Evolutionary conservation across 2,329 filamentous ascomycete genomes (phyloP).

Genomic region (Podosphaera fusca): DNA sequence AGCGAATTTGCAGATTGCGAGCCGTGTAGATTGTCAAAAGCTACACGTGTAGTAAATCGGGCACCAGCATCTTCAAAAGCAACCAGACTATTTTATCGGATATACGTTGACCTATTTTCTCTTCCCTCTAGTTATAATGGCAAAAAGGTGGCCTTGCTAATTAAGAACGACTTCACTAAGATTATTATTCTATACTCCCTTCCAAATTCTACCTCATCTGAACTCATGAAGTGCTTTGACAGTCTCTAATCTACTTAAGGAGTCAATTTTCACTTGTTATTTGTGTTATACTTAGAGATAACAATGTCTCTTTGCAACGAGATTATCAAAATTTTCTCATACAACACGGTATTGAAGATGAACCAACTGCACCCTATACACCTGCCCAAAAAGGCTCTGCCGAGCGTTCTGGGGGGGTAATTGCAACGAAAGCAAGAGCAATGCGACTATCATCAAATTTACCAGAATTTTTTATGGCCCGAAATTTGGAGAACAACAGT

Average conservation of each 20-base stretch:
- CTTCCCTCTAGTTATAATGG: neutral
- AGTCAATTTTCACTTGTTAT: neutral
- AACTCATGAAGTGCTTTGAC: neutral
- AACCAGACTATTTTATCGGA: neutral
- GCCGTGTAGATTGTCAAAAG: neutral
- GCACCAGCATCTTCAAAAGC: neutral
- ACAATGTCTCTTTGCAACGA: neutral
- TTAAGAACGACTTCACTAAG: neutral
- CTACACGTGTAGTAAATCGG: neutral
- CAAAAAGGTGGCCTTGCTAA: neutral
- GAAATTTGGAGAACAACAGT: too few species aligned
- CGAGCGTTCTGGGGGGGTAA: neutral
- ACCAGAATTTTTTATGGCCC: too few species aligned
- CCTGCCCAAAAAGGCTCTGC: too few species aligned
- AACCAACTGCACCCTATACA: neutral
- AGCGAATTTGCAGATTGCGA: neutral
- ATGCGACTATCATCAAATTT: too few species aligned
- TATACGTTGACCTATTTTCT: neutral
- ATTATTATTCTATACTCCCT: neutral
- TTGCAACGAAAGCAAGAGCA: neutral
- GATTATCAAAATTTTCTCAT: neutral
- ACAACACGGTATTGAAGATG: neutral
- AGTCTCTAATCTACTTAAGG: neutral
- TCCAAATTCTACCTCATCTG: neutral
- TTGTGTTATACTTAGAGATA: too few species aligned